phyloP scores from a whole-genome alignment of 1,284 basidiomycete genomes.

The Cutaneotrichosporon sp. region DNA sequence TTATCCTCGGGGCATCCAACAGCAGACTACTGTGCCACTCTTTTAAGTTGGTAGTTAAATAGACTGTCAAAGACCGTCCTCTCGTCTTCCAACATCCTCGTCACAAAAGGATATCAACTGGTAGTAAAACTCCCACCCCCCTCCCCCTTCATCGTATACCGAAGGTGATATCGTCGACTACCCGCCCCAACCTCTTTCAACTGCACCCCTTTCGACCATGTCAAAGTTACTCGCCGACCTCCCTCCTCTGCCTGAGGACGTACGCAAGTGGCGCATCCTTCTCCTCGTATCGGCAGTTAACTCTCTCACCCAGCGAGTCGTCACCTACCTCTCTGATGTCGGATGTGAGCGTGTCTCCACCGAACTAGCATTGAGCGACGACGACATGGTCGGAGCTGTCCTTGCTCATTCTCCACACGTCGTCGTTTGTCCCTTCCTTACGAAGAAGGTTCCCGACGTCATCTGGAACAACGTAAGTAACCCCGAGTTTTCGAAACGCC shows the following conservation, averaged over 20 bases:
- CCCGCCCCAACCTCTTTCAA: too few species aligned
- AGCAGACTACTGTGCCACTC: too few species aligned
- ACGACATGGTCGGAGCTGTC: slow-evolving; percentile 47
- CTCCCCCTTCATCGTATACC: too few species aligned
- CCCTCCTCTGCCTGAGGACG: slow-evolving; percentile 18
- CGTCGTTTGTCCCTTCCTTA: slow-evolving; percentile 51
- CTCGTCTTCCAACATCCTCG: too few species aligned
- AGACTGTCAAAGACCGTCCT: too few species aligned
- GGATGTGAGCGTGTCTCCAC: slow-evolving; percentile 46
- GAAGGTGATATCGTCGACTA: too few species aligned
- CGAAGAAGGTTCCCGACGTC: slow-evolving; percentile 48
- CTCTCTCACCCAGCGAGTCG: slow-evolving; percentile 48
- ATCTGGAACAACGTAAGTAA: slow-evolving; percentile 44
- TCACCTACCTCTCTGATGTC: slow-evolving; percentile 42
- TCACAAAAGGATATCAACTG: too few species aligned
- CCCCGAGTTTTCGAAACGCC: background rate
- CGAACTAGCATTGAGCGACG: slow-evolving; percentile 47
- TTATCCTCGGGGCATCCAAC: too few species aligned
- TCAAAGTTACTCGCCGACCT: slow-evolving; percentile 18
- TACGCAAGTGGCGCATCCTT: slow-evolving; percentile 40
- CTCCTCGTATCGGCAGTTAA: slow-evolving; percentile 51
- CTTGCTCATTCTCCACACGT: slow-evolving; percentile 47
- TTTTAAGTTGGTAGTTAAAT: too few species aligned
- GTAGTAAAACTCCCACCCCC: too few species aligned
- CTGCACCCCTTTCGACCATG: too few species aligned